Conservation (phyloP, 2,329 filamentous ascomycete species). For the Fusarium algeriense region DNA sequence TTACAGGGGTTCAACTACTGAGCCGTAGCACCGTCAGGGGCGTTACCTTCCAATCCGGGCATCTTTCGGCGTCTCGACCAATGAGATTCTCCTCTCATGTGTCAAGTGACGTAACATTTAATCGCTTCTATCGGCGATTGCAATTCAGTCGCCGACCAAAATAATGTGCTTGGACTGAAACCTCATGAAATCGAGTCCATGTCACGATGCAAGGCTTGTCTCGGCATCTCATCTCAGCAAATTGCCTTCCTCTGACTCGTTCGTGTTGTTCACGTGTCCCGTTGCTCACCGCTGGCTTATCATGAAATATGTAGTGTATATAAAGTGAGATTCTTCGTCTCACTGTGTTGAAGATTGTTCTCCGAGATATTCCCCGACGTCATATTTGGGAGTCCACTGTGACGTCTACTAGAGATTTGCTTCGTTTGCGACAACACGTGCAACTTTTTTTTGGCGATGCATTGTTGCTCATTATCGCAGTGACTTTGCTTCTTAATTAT, state of each 20-base stretch:
- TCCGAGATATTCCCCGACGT: slow-evolving; percentile 37
- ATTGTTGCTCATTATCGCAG: slow-evolving; percentile 6
- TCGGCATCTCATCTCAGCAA: slow-evolving; percentile 26
- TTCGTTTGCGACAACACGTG: background rate
- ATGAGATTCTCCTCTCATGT: background rate
- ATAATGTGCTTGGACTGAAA: background rate
- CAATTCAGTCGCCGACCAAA: slow-evolving; percentile 27
- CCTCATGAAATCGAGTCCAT: background rate
- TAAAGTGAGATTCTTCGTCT: slow-evolving; percentile 22
- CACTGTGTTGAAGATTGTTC: background rate
- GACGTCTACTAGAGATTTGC: slow-evolving; percentile 14
- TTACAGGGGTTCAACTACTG: slow-evolving; percentile 25
- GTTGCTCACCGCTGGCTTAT: slow-evolving; percentile 28
- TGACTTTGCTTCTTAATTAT: background rate
- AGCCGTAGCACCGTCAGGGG: background rate
- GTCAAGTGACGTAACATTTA: slow-evolving; percentile 34
- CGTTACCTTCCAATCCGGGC: slow-evolving; percentile 24
- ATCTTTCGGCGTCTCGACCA: slow-evolving; percentile 20
- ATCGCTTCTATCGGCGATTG: slow-evolving; percentile 39
- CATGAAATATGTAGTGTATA: slow-evolving; percentile 14
- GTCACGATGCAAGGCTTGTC: slow-evolving; percentile 38
- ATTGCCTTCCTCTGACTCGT: slow-evolving; percentile 1
- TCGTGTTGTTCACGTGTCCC: slow-evolving; percentile 31
- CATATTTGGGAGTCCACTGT: slow-evolving; percentile 28
- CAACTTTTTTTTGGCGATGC: slow-evolving; percentile 22